A percentile compares a stretch with the other conserved stretches of the same genome.
phyloP scores from a whole-genome alignment of 2,329 filamentous ascomycete genomes.

The Magnaporthiopsis incrustans region DNA sequence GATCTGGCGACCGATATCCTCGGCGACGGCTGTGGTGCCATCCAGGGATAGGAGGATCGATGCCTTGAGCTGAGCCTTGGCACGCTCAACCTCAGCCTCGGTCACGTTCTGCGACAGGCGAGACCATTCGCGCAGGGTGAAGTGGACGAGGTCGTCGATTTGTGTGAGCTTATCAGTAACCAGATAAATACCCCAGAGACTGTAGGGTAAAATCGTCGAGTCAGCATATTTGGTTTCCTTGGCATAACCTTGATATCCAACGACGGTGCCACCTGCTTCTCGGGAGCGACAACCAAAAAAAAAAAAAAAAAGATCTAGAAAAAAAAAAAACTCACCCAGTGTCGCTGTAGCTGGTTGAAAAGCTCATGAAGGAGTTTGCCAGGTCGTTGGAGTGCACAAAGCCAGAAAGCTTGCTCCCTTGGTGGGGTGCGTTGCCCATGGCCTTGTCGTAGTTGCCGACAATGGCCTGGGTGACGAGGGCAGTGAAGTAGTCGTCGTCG shows the following conservation, averaged over 20 bases:
- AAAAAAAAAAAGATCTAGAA: background rate
- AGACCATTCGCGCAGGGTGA: constrained; percentile 96
- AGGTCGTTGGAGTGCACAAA: constrained; percentile 91
- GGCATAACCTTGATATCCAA: background rate
- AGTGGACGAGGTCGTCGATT: constrained; percentile 95
- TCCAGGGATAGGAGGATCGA: constrained; percentile 95
- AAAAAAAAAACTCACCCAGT: constrained; percentile 61
- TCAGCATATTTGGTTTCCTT: background rate
- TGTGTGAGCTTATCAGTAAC: constrained; percentile 81
- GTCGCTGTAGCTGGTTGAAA: constrained; percentile 98
- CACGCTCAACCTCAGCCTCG: constrained; percentile 89
- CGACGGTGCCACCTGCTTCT: background rate
- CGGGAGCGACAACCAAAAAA: background rate
- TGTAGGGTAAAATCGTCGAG: constrained; percentile 32
- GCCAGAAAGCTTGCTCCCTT: constrained; percentile 95
- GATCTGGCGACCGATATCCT: constrained; percentile 98
- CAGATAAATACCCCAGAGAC: constrained; percentile 99
- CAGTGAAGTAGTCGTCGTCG: constrained; percentile 98
- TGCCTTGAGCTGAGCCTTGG: constrained; percentile 98
- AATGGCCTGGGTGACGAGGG: constrained; percentile 93
- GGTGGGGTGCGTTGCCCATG: constrained; percentile 93
- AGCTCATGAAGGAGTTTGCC: constrained; percentile 99
- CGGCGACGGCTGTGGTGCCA: constrained; percentile 91
- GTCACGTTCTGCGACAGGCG: constrained; percentile 83
- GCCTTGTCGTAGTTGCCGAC: constrained; percentile 99